Evolutionary conservation across 176 grass and related monocot genomes (phyloP).

Genomic region (barley (Hordeum vulgare)): DNA sequence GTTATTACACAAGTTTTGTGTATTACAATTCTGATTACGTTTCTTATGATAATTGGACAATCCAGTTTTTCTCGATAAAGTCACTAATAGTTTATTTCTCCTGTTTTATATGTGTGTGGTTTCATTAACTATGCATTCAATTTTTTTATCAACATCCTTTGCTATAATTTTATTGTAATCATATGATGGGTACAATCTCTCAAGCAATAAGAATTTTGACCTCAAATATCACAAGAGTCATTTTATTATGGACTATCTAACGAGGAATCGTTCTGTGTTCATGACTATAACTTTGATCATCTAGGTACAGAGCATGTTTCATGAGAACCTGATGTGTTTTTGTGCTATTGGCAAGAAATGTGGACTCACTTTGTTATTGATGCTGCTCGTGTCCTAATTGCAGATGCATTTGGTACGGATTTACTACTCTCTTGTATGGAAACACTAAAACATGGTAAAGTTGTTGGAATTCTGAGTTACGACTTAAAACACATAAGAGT

Average conservation of each 20-base stretch:
- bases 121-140: not conserved
- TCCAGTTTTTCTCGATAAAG: not conserved
- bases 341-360: not conserved
- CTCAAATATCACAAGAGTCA: slow-evolving; percentile 50
- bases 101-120: no score
- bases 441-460: no score
- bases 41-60: not conserved
- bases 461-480: no score
- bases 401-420: slow-evolving; percentile 42
- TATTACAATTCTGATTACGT: not conserved
- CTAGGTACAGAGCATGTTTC: slow-evolving; percentile 36
- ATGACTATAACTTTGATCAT: not conserved
- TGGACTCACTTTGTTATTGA: not conserved
- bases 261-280: not conserved
- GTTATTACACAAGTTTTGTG: slow-evolving; percentile 61
- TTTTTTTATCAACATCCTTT: not conserved
- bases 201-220: slow-evolving; percentile 11
- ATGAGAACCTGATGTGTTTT: not conserved
- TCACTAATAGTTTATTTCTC: no score
- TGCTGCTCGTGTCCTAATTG: slow-evolving; percentile 16
- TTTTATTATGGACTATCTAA: slow-evolving; percentile 61
- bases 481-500: no score
- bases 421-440: no score
- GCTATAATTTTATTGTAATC: not conserved
- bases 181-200: not conserved